These are phyloP conservation scores for Acrasis kona DNA, from an alignment of 78 protist genomes.

Conservation along the genomic window DNA sequence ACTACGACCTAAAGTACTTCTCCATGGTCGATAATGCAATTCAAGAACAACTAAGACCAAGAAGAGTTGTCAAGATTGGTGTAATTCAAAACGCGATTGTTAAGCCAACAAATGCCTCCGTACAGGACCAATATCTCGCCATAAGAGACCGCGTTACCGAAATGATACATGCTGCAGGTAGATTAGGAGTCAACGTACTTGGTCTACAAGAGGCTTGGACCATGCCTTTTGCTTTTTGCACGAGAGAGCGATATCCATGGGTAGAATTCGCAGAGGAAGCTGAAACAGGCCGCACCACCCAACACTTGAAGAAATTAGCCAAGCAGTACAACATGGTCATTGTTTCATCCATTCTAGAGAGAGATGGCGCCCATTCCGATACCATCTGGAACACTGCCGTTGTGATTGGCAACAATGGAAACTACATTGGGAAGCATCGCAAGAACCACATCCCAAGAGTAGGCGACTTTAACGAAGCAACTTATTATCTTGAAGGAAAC, in stretches of 20 bases:
- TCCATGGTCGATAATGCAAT: neutral
- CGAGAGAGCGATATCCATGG: slow-evolving; percentile 90
- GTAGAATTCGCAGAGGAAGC: slow-evolving; percentile 74
- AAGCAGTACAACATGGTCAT: slow-evolving; percentile 76
- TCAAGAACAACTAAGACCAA: slow-evolving; percentile 30
- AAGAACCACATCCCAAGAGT: slow-evolving; percentile 92
- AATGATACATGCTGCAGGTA: slow-evolving; percentile 76
- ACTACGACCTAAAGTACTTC: slow-evolving; percentile 42
- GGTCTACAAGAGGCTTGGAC: slow-evolving; percentile 92
- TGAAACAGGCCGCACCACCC: slow-evolving; percentile 54
- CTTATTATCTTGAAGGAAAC: slow-evolving; percentile 84
- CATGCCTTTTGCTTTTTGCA: slow-evolving; percentile 85
- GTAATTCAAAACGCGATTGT: slow-evolving; percentile 74
- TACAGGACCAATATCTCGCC: slow-evolving; percentile 54
- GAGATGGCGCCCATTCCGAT: slow-evolving; percentile 61
- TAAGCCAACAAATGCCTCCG: slow-evolving; percentile 59
- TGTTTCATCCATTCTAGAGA: slow-evolving; percentile 83
- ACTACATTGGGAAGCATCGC: slow-evolving; percentile 68
- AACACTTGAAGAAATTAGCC: slow-evolving; percentile 56
- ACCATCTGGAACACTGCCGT: slow-evolving; percentile 86
- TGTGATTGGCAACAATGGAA: slow-evolving; percentile 66
- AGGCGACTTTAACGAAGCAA: slow-evolving; percentile 93
- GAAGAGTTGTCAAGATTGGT: slow-evolving; percentile 70
- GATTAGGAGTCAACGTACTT: slow-evolving; percentile 67
- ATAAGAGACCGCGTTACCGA: slow-evolving; percentile 40